phyloP scores from a whole-genome alignment of 768 basidiomycete genomes.

The Steccherinum ochraceum region DNA sequence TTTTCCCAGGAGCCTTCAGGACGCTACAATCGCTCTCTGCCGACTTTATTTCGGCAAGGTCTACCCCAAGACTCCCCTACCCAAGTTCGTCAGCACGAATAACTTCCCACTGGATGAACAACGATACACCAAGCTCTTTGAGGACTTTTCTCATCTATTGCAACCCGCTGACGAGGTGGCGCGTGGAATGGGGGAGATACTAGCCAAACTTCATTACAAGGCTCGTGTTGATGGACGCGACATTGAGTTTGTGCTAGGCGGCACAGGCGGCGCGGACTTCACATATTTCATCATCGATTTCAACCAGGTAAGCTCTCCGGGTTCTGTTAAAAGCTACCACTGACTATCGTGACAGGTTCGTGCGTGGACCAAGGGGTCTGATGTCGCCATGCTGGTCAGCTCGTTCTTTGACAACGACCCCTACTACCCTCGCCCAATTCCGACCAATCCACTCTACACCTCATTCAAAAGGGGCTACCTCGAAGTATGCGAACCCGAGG shows the following conservation, averaged over 20 bases:
- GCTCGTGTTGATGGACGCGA: conserved; percentile 25
- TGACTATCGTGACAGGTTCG: conserved; percentile 16
- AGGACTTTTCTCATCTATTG: conserved; percentile 3
- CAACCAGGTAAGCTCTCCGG: conserved; percentile 22
- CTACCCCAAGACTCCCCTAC: conserved; percentile 3
- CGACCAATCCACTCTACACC: conserved; percentile 17
- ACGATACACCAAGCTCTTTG: conserved; percentile 14
- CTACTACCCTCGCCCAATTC: conserved; percentile 25
- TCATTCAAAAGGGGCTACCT: conserved; percentile 20
- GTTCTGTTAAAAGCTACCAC: neutral
- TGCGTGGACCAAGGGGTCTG: conserved; percentile 11
- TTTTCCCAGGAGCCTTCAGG: neutral
- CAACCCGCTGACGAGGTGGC: conserved; percentile 12
- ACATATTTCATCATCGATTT: conserved; percentile 23
- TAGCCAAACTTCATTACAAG: conserved; percentile 22
- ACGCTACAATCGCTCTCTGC: conserved; percentile 14
- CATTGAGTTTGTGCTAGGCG: conserved; percentile 26
- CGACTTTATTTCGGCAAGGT: conserved; percentile 26
- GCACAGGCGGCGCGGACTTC: conserved; percentile 13
- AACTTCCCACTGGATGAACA: conserved; percentile 24
- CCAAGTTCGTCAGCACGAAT: conserved; percentile 20
- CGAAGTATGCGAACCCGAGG: conserved; percentile 10
- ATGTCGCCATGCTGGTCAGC: conserved; percentile 18
- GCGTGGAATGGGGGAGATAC: conserved; percentile 26
- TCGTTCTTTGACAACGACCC: conserved; percentile 26